phyloP scores from a whole-genome alignment of 2,329 filamentous ascomycete genomes.

The Fusarium nisikadoi region DNA sequence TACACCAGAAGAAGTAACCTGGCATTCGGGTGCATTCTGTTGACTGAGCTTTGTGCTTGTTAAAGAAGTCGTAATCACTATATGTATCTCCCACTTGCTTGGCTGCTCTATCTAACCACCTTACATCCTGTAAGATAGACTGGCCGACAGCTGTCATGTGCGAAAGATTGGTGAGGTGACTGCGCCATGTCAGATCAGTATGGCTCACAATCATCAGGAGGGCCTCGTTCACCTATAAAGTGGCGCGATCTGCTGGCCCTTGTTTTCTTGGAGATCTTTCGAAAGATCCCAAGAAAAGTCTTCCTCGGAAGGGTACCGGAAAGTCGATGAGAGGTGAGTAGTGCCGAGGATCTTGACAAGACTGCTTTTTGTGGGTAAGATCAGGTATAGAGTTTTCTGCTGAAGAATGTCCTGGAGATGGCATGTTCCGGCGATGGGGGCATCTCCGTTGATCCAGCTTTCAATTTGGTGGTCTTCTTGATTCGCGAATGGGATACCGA shows the following conservation, averaged over 20 bases:
- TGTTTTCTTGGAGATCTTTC: neutral
- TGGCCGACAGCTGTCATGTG: slow-evolving; percentile 11
- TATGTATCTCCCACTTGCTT: neutral
- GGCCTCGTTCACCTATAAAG: neutral
- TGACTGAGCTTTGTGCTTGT: too few species aligned
- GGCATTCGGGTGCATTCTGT: neutral
- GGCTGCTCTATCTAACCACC: slow-evolving; percentile 5
- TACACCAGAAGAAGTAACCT: slow-evolving; percentile 12
- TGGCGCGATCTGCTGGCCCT: neutral
- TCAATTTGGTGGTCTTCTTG: neutral
- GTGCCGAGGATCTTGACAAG: neutral
- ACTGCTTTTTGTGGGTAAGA: neutral
- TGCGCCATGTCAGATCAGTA: neutral
- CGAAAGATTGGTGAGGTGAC: neutral
- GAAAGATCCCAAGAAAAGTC: rapidly evolving
- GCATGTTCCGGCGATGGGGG: neutral
- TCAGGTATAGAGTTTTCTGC: neutral
- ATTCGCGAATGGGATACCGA: slow-evolving; percentile 9
- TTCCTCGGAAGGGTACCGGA: neutral
- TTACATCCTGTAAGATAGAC: slow-evolving; percentile 11
- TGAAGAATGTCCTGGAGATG: neutral
- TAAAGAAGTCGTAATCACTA: too few species aligned
- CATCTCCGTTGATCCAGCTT: slow-evolving; percentile 8
- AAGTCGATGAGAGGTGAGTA: neutral
- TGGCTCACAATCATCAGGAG: rapidly evolving